Evolutionary conservation across 2,329 filamentous ascomycete species (phyloP).

Genomic region (Delphinella strobiligena): DNA sequence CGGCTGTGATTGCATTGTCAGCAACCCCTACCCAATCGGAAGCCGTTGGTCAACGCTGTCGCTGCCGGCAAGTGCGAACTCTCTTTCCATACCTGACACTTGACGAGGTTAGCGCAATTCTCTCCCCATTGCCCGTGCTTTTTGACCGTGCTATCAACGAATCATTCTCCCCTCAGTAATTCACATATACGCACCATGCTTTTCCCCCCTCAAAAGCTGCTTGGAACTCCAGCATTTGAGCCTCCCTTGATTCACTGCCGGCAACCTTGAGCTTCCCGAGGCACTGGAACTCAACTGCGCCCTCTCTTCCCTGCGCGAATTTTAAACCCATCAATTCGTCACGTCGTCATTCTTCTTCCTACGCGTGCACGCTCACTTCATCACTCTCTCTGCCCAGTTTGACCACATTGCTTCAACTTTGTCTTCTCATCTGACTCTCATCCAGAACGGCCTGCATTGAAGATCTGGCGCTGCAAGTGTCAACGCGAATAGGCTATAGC

Average conservation of each 20-base stretch:
- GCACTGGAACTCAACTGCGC: not conserved
- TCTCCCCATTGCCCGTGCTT: constrained; percentile 6
- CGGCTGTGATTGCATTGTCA: constrained; percentile 5
- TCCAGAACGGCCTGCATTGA: not conserved
- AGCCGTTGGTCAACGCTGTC: constrained; percentile 2
- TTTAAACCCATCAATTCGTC: not conserved
- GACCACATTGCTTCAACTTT: not conserved
- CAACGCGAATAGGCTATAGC: not conserved
- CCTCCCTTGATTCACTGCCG: not conserved
- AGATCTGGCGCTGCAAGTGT: not conserved
- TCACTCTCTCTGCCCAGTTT: not conserved
- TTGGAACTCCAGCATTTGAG: not conserved
- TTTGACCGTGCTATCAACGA: constrained; percentile 8
- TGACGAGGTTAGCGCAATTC: constrained; percentile 6
- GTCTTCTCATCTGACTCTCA: not conserved
- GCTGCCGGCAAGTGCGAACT: constrained; percentile 8
- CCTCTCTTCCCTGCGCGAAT: not conserved
- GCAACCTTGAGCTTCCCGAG: not conserved
- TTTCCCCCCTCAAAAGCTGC: not conserved
- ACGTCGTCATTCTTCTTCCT: not conserved
- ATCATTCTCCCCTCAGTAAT: constrained; percentile 7
- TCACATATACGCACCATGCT: not conserved
- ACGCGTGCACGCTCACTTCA: not conserved
- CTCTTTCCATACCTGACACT: constrained; percentile 2
- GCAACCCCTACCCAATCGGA: not conserved